Percentiles rank a stretch among this genome's conserved stretches.
These are phyloP conservation scores for Penicillium turbatum DNA, from an alignment of 495 filamentous ascomycete genomes.

Conservation along the genomic window DNA sequence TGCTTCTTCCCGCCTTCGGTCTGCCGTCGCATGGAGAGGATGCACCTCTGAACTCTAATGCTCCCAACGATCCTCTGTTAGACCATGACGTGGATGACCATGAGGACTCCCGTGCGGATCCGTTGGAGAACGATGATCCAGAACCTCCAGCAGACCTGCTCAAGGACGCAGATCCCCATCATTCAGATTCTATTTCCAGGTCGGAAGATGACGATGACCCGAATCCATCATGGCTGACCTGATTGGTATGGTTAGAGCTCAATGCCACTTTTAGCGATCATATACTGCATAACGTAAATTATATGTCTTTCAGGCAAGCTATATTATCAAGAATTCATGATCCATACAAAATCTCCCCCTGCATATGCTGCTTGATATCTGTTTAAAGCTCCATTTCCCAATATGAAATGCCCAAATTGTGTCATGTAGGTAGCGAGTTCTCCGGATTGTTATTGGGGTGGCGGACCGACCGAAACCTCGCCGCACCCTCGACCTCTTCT, in stretches of 20 bases:
- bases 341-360: neutral
- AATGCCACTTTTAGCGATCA: neutral
- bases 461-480: neutral
- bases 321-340: neutral
- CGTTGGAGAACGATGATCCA: constrained; percentile 28
- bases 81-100: neutral
- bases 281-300: neutral
- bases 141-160: constrained; percentile 42
- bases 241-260: constrained; percentile 22
- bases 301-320: neutral
- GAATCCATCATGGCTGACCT: constrained; percentile 46
- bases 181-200: constrained; percentile 21
- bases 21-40: constrained; percentile 13
- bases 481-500: neutral
- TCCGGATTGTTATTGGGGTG: neutral
- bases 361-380: neutral
- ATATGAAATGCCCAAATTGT: neutral
- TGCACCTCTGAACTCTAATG: constrained; percentile 1
- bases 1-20: constrained; percentile 51
- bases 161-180: constrained; percentile 27
- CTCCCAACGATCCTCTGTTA: constrained; percentile 8
- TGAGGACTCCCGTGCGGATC: constrained; percentile 7
- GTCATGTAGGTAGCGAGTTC: neutral
- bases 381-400: neutral
- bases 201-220: constrained; percentile 49